Base-by-base conservation (phyloP, 2,329 filamentous ascomycete genomes). In the Trichophyton equinum region DNA sequence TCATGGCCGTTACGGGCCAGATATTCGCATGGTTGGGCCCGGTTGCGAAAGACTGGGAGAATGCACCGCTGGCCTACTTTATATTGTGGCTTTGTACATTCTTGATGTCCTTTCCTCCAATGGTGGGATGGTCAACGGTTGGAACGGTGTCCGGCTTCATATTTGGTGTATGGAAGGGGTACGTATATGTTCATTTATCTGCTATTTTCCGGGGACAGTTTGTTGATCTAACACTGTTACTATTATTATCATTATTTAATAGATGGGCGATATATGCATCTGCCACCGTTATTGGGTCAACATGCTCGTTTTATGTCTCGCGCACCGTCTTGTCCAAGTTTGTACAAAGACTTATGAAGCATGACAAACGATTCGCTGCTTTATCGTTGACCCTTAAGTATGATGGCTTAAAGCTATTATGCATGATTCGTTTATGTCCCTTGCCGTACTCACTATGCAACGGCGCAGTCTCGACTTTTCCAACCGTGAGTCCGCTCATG, bases 361-460 rank as follows among this genome's bases (percentile, higher is more conserved):
- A 82, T 65, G 92, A 99, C 75, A 86, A 85, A 71, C 83, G 91
- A 59, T 99, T 99, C 72, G 84, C 94, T 8, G 94, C 94, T 3
- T 81, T 99, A 27, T 84, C 88, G 22, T 82, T 96, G 68, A 94
- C 94, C 6, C 79, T 99, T 64, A 90, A 95, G 65, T 86, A 89
- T 69, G 94, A 99, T 69, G 94, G 94, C 0, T 74, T 99, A 58
- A 88, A 90, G 68, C 85, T 97, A 60, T 80, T 99, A 53, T 86
- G 89, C 64, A 95, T 94, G 82, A 94, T 99, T 67, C 84, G 94
- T 33, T 82, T 97, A 65, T 97, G 92, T 69, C 94, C 94, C 1
- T 73, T 99, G 63, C 94, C 94, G 13, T 99, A 95, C 73, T 94
- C 88, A 59, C 78, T 97, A 66, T 91, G 88, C 70, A 99, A 99